Evolutionary conservation across 306 rosid species (phyloP).

Genomic region (Lathyrus tuberosus): DNA sequence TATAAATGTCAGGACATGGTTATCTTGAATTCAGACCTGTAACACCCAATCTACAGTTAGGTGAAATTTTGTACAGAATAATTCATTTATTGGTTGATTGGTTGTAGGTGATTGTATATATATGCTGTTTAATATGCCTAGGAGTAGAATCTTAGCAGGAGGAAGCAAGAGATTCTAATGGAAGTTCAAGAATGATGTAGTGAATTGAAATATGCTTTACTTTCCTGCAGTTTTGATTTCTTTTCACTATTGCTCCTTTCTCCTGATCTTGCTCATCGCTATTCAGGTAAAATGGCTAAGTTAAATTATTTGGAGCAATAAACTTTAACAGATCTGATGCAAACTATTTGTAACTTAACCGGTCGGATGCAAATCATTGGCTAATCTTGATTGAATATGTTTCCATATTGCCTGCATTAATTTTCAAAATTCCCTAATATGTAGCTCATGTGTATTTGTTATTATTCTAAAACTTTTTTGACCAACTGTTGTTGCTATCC

Average conservation of each 20-base stretch:
- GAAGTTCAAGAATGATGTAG: constrained; percentile 31
- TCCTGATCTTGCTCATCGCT: background rate
- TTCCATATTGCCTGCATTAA: no score
- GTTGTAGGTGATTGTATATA: constrained; percentile 55
- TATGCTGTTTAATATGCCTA: constrained; percentile 47
- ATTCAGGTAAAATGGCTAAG: background rate
- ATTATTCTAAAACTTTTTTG: no score
- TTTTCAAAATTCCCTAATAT: no score
- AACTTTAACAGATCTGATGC: no score
- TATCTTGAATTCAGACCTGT: constrained; percentile 45
- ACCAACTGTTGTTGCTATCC: no score
- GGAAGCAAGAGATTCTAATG: constrained; percentile 34
- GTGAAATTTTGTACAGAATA: constrained; percentile 59
- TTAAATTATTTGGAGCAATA: no score
- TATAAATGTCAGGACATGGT: constrained; percentile 36
- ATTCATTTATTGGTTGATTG: constrained; percentile 73
- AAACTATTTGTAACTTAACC: no score
- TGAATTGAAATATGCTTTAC: constrained; percentile 33
- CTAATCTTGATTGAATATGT: no score
- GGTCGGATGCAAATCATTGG: no score
- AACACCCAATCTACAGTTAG: constrained; percentile 48
- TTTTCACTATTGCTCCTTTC: background rate
- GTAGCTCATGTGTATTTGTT: no score
- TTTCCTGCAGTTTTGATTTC: constrained; percentile 29
- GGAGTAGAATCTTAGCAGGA: constrained; percentile 43